Evolutionary conservation across 1,139 yeast genomes (phyloP).

Genomic region (Blastobotrys serpentis): DNA sequence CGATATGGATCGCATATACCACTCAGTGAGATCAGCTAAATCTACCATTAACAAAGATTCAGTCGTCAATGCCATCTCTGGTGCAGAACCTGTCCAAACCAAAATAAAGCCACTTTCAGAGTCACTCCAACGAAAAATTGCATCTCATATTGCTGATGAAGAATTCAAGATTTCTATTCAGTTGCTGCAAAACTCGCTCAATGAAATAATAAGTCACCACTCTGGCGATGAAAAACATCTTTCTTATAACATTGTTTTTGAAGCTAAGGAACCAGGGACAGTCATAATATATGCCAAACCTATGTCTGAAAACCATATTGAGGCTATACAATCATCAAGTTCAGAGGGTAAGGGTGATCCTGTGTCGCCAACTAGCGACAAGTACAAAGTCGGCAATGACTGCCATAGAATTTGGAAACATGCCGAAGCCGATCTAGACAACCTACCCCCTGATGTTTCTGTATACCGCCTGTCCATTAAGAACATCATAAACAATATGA

Average conservation of each 20-base stretch:
- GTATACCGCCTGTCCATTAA: constrained; percentile 16
- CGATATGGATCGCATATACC: constrained; percentile 64
- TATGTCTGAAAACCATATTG: constrained; percentile 32
- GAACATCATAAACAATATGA: constrained; percentile 17
- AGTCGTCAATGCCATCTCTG: constrained; percentile 1
- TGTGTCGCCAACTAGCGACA: neutral
- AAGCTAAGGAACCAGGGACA: constrained; percentile 26
- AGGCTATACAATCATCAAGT: constrained; percentile 26
- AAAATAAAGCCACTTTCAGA: constrained; percentile 10
- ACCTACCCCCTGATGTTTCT: constrained; percentile 25
- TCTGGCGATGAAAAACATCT: constrained; percentile 20
- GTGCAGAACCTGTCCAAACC: constrained; percentile 5
- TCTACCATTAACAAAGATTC: neutral
- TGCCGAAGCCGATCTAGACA: constrained; percentile 19
- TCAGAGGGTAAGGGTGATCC: constrained; percentile 11
- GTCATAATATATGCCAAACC: constrained; percentile 37
- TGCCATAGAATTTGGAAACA: constrained; percentile 27
- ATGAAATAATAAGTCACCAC: constrained; percentile 38
- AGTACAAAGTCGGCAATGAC: constrained; percentile 20
- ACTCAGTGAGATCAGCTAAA: constrained; percentile 45
- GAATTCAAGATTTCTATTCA: constrained; percentile 68
- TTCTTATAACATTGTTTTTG: constrained; percentile 34
- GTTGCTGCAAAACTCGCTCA: constrained; percentile 56
- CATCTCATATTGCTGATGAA: constrained; percentile 60
- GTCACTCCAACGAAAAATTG: constrained; percentile 30